Base-by-base conservation (phyloP, 768 basidiomycete genomes). In the Suillus plorans region DNA sequence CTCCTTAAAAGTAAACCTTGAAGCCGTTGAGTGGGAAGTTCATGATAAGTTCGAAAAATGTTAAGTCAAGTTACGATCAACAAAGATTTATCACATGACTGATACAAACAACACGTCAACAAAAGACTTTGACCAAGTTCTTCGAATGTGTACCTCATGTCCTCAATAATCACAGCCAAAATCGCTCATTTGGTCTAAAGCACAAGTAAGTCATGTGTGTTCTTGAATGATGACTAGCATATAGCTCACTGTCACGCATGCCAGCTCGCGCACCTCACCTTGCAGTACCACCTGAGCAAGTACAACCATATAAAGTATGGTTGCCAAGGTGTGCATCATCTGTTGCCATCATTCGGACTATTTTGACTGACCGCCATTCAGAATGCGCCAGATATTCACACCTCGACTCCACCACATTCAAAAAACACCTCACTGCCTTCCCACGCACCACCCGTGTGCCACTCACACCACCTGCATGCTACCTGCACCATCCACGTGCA, bases 271-370 rank as follows among this genome's bases (percentile, higher is more conserved):
- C 76, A 71, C 3, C 78, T 93, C 18, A 89, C 90, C 3, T 91
- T 89, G 7, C 90, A 92, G 69, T 89, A 92, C 75, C 91, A 92
- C 68, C 61, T 71, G 63, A 89, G 87, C 77, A 85, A 89, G 55
- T 92, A 93, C 73, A 90, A 84, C 69, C 82, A 84, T 62, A 74
- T 86, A 31, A 91, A 92, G 74, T 88, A 85, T 64, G 92, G 91
- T 5, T 73, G 74, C n/a, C 59, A 69, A 64, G 80, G 77, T 75
- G 77, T 75, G 22, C 14, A 14, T 56, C 44, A 39, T 36, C 22
- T 47, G 7, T 14, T 10, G 36, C 5, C 58, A 20, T 55, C 22
- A 50, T n/a, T 53, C 52, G 7, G 58, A 8, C 22, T 16, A 22
- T 57, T 18, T 39, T 50, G 0, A 31, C 64, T 42, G 41, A 66